Evolutionary conservation across 2,329 filamentous ascomycete genomes (phyloP).

Genomic region (Aspergillus sp.): DNA sequence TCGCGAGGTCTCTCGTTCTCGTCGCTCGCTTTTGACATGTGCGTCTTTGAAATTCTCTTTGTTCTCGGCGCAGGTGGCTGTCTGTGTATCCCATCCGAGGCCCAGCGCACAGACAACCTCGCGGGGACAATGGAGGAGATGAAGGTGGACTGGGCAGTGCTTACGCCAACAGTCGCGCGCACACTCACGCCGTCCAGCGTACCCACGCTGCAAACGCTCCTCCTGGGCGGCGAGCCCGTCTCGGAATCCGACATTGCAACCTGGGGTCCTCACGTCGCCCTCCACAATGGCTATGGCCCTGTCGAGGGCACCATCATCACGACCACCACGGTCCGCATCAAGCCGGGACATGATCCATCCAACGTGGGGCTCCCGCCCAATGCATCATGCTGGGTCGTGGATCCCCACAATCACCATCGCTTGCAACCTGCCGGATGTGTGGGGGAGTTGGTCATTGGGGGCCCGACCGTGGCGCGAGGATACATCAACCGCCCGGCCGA

Average conservation of each 20-base stretch:
- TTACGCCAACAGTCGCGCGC: conserved; percentile 58
- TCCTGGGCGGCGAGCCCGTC: conserved; percentile 40
- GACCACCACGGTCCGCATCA: neutral
- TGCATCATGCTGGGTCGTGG: conserved; percentile 25
- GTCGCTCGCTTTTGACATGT: conserved; percentile 51
- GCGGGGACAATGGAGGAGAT: conserved; percentile 37
- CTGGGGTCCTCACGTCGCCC: conserved; percentile 35
- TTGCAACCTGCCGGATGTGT: conserved; percentile 25
- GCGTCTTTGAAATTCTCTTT: conserved; percentile 40
- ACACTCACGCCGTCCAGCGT: conserved; percentile 39
- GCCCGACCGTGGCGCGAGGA: conserved; percentile 23
- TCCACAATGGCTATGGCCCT: conserved; percentile 27
- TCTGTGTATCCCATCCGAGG: conserved; percentile 50
- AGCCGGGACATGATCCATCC: neutral
- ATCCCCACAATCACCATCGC: conserved; percentile 29
- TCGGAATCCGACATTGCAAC: neutral
- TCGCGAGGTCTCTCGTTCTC: conserved; percentile 44
- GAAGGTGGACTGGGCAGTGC: conserved; percentile 54
- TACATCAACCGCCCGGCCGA: conserved; percentile 39
- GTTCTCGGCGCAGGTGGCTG: conserved; percentile 47
- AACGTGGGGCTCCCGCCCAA: neutral
- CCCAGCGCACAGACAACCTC: conserved; percentile 49
- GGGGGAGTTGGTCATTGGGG: conserved; percentile 38
- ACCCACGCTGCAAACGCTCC: conserved; percentile 37
- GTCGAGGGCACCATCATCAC: conserved; percentile 22